Conservation (phyloP, 2,329 filamentous ascomycete genomes). For the Fusarium illudens region DNA sequence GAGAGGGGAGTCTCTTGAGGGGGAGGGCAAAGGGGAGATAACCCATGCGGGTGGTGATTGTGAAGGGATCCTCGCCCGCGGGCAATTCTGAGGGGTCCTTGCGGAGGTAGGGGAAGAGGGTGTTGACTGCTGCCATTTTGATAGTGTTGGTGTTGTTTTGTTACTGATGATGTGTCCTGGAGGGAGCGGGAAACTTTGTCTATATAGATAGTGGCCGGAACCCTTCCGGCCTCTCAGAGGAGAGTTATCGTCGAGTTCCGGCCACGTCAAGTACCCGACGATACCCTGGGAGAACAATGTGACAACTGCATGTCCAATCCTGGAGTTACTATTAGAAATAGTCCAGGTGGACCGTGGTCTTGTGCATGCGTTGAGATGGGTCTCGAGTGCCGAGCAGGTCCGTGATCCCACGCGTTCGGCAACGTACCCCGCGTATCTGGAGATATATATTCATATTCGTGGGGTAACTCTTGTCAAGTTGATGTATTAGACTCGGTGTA, state of each 20-base stretch:
- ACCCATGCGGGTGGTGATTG: conserved; percentile 31
- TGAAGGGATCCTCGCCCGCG: conserved; percentile 30
- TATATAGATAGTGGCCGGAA: conserved; percentile 36
- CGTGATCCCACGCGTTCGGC: neutral
- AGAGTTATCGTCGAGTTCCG: neutral
- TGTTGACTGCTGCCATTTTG: conserved; percentile 34
- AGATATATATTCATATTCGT: too few relatives aligned
- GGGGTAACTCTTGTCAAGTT: too few relatives aligned
- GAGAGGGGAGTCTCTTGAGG: conserved; percentile 22
- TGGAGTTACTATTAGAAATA: conserved; percentile 22
- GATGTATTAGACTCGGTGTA: too few relatives aligned
- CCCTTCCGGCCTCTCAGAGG: conserved; percentile 22
- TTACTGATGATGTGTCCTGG: neutral
- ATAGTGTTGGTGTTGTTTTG: neutral
- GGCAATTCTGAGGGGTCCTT: conserved; percentile 30
- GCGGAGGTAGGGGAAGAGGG: conserved; percentile 30
- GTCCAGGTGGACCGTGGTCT: conserved; percentile 16
- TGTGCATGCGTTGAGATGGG: neutral
- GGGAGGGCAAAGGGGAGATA: conserved; percentile 29
- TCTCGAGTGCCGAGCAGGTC: neutral
- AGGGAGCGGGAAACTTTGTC: neutral
- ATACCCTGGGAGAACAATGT: conserved; percentile 17
- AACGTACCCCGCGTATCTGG: neutral
- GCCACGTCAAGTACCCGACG: conserved; percentile 14
- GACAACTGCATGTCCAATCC: conserved; percentile 18